These are phyloP conservation scores for Fraxinus latifolia DNA, from an alignment of 305 asterid genomes.

Conservation along the genomic window DNA sequence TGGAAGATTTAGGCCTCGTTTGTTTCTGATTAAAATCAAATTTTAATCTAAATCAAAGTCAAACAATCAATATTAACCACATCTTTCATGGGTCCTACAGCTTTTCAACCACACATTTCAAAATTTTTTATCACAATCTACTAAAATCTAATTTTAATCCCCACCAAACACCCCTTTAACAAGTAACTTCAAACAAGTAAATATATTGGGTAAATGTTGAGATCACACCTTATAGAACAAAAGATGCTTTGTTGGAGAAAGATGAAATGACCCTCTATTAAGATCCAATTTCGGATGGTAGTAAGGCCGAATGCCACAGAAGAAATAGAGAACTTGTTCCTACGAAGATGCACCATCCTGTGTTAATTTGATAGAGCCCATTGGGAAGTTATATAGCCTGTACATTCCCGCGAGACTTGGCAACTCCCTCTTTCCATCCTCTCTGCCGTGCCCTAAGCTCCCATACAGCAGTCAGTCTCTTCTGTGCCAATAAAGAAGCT, in stretches of 20 bases:
- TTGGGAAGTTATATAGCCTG: slow-evolving; percentile 28
- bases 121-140: no score
- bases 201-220: neutral
- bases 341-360: neutral
- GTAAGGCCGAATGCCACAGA: neutral
- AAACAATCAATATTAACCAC: no score
- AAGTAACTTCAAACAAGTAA: neutral
- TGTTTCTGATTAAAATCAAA: no score
- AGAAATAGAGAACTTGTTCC: neutral
- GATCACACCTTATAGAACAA: neutral
- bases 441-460: slow-evolving; percentile 78
- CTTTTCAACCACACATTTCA: no score
- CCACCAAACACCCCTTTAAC: neutral
- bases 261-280: neutral
- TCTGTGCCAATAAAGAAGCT: slow-evolving; percentile 61
- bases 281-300: neutral
- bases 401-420: slow-evolving; percentile 39
- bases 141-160: no score
- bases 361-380: neutral
- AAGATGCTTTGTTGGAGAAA: neutral
- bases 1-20: neutral
- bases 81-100: no score
- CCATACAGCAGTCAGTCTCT: slow-evolving; percentile 71
- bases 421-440: slow-evolving; percentile 79
- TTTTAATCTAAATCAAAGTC: no score